Evolutionary conservation across 192 early-diverging fungal genomes (phyloP).

Genomic region (Podila epigama): DNA sequence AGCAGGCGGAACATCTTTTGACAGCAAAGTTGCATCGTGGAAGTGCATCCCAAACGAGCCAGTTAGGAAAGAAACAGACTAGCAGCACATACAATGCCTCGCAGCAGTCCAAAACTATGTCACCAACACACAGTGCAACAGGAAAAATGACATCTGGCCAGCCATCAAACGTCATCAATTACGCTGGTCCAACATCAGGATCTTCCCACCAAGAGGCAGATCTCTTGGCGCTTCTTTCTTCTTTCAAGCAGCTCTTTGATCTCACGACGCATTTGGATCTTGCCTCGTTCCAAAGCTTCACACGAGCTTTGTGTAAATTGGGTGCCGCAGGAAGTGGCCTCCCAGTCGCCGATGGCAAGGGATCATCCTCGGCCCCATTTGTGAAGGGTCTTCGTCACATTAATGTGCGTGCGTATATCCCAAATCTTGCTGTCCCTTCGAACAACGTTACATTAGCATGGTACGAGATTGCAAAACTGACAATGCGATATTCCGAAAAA

Average conservation of each 20-base stretch:
- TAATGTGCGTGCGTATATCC: constrained; percentile 42
- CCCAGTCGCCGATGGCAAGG: constrained; percentile 49
- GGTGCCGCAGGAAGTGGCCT: constrained; percentile 60
- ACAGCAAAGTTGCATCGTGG: constrained; percentile 52
- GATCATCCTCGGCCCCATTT: constrained; percentile 31
- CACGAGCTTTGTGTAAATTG: constrained; percentile 71
- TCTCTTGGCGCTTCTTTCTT: constrained; percentile 52
- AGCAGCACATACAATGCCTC: constrained; percentile 38
- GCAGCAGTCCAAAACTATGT: constrained; percentile 6
- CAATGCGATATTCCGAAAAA: too few relatives aligned
- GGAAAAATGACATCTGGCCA: background rate
- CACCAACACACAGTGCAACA: constrained; percentile 11
- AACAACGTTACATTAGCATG: too few relatives aligned
- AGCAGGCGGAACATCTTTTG: constrained; percentile 83
- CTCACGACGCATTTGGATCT: constrained; percentile 64
- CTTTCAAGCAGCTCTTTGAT: constrained; percentile 77
- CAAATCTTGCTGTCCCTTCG: too few relatives aligned
- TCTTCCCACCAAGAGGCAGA: constrained; percentile 55
- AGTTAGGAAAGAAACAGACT: constrained; percentile 37
- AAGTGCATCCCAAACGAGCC: constrained; percentile 33
- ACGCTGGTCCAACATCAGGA: constrained; percentile 27
- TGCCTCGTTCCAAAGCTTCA: constrained; percentile 69
- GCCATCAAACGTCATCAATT: constrained; percentile 16
- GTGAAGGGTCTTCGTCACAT: constrained; percentile 39
- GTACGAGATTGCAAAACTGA: too few relatives aligned